These are phyloP conservation scores for Pythium aquatile DNA, from an alignment of 352 stramenopile species.

Conservation along the genomic window DNA sequence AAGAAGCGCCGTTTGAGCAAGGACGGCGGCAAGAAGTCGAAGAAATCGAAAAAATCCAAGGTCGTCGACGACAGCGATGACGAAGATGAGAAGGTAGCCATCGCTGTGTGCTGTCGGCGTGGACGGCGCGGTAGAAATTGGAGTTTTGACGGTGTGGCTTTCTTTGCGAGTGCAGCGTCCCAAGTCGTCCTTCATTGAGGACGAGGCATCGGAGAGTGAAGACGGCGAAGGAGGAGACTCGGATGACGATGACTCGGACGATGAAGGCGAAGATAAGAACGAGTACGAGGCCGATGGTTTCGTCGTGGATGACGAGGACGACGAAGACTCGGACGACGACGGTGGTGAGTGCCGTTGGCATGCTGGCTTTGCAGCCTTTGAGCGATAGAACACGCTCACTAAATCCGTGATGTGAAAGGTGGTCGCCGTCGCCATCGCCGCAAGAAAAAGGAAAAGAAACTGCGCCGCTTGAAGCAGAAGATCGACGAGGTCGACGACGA, in stretches of 20 bases:
- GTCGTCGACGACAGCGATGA: conserved; percentile 57
- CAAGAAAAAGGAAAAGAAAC: conserved; percentile 87
- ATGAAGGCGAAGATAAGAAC: conserved; percentile 84
- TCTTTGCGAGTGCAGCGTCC: conserved; percentile 38
- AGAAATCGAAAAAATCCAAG: conserved; percentile 63
- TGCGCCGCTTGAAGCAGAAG: conserved; percentile 86
- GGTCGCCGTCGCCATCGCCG: conserved; percentile 63
- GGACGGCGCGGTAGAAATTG: neutral
- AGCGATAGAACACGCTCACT: conserved; percentile 19
- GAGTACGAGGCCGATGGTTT: conserved; percentile 90
- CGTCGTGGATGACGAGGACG: conserved; percentile 80
- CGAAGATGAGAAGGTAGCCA: conserved; percentile 54
- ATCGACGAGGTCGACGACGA: conserved; percentile 87
- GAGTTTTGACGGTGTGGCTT: neutral
- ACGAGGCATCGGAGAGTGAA: conserved; percentile 87
- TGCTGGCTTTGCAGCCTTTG: neutral
- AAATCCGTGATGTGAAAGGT: conserved; percentile 28
- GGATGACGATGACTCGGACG: conserved; percentile 79
- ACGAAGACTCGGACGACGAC: conserved; percentile 71
- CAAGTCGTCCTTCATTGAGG: conserved; percentile 87
- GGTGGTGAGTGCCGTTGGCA: conserved; percentile 40
- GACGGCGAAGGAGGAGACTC: conserved; percentile 55
- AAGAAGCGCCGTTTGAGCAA: conserved; percentile 80
- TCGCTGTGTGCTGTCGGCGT: neutral
- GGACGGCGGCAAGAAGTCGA: conserved; percentile 47